Evolutionary conservation across 257 asterid species (phyloP).

Genomic region (Primulina tabacum): DNA sequence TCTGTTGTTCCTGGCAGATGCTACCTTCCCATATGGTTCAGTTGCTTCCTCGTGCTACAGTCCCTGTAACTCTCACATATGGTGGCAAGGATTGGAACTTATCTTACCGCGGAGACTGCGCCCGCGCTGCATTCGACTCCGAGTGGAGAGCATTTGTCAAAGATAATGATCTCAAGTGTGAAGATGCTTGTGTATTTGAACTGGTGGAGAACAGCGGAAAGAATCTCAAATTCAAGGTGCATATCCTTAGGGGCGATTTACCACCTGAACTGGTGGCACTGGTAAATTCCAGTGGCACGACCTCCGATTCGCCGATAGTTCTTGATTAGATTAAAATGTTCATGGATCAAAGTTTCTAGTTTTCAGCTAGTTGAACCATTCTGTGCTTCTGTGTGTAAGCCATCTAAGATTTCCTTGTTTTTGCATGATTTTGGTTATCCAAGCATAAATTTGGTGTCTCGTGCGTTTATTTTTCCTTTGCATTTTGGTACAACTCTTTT

Average conservation of each 20-base stretch:
- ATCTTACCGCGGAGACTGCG: constrained; percentile 18
- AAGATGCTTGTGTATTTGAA: constrained; percentile 58
- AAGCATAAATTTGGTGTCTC: background rate
- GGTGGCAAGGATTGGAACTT: constrained; percentile 40
- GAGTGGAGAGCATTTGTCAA: constrained; percentile 33
- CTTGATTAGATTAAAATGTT: constrained; percentile 22
- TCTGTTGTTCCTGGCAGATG: constrained; percentile 15
- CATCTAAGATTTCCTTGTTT: too few species aligned
- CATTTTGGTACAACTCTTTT: too few species aligned
- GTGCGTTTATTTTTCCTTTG: background rate
- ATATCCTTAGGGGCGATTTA: constrained; percentile 29
- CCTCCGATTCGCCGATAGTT: background rate
- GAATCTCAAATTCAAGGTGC: constrained; percentile 31
- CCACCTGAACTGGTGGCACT: constrained; percentile 25
- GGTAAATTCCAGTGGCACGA: constrained; percentile 14
- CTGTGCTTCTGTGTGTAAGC: too few species aligned
- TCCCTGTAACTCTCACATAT: constrained; percentile 31
- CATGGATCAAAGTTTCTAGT: background rate
- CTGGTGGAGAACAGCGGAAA: constrained; percentile 23
- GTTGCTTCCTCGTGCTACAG: constrained; percentile 29
- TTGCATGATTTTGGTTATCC: too few species aligned
- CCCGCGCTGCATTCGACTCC: constrained; percentile 12
- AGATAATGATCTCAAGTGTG: constrained; percentile 39
- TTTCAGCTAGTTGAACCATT: too few species aligned
- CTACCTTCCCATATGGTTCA: constrained; percentile 5